A percentile compares a stretch with the other conserved stretches of the same genome.
Evolutionary conservation across 257 asterid genomes (phyloP).

Genomic region (Nicotiana undulata): DNA sequence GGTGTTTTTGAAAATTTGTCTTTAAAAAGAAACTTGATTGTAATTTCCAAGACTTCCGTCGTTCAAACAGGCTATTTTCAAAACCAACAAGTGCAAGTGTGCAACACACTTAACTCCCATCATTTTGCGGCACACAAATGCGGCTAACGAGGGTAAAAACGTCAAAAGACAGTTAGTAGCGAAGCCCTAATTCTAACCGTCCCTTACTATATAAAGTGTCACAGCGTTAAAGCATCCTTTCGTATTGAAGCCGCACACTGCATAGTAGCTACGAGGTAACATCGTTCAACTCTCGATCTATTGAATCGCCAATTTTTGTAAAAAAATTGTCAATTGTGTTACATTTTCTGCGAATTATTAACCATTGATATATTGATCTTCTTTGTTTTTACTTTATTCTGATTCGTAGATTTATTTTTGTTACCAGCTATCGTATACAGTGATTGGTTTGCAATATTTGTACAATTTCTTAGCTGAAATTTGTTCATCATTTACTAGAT

Average conservation of each 20-base stretch:
- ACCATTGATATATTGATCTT: not conserved
- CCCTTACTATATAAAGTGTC: not conserved
- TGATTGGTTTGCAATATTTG: not conserved
- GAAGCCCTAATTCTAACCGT: not conserved
- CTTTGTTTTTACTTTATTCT: not conserved
- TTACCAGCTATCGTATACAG: not conserved
- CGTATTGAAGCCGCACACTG: not conserved
- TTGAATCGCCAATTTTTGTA: no score
- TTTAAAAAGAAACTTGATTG: no score
- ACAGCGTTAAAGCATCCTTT: not conserved
- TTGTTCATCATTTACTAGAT: not conserved
- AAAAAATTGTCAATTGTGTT: not conserved
- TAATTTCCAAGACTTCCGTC: no score
- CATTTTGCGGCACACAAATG: not conserved
- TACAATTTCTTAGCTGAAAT: not conserved
- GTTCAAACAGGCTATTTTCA: no score
- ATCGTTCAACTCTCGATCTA: not conserved
- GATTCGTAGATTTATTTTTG: not conserved
- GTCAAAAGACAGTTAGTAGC: not conserved
- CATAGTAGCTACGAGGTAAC: conserved; percentile 10
- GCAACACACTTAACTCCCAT: not conserved
- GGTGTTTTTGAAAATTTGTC: no score
- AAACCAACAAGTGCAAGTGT: not conserved
- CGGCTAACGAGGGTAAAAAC: not conserved
- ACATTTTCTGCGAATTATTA: not conserved